These are phyloP conservation scores for Drosera spatulata DNA, from an alignment of 179 eudicot species.

Conservation along the genomic window DNA sequence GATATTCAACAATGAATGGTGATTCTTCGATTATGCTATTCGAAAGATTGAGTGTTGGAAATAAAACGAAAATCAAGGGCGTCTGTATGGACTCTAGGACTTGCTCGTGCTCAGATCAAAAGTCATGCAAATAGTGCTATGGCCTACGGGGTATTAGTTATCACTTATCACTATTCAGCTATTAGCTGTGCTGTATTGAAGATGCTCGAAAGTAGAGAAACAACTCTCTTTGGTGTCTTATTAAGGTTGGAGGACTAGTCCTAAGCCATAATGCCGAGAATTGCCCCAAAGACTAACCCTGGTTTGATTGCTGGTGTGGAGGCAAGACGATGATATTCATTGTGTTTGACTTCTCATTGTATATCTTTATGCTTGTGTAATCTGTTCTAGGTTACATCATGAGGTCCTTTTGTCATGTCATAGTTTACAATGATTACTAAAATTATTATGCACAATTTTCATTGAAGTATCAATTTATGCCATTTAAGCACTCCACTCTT, in stretches of 20 bases:
- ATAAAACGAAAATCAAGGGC: too few relatives aligned
- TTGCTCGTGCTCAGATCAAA: too few relatives aligned
- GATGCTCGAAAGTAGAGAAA: slow-evolving; percentile 3
- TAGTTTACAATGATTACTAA: not conserved
- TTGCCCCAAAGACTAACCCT: not conserved
- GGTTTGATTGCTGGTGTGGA: not conserved
- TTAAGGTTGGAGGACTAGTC: too few relatives aligned
- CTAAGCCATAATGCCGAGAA: not conserved
- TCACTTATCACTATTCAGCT: not conserved
- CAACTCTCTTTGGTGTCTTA: not conserved
- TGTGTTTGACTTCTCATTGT: not conserved
- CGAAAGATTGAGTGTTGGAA: too few relatives aligned
- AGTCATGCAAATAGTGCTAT: too few relatives aligned
- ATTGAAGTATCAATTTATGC: too few relatives aligned
- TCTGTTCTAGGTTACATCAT: not conserved
- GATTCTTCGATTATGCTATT: not conserved
- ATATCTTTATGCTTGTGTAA: not conserved
- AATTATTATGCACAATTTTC: too few relatives aligned
- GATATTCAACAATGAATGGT: slow-evolving; percentile 7
- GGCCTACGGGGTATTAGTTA: too few relatives aligned
- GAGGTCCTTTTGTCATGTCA: not conserved
- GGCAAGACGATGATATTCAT: not conserved
- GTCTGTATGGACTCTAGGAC: too few relatives aligned
- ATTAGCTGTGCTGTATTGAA: not conserved
- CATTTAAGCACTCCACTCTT: too few relatives aligned